Base-by-base conservation (phyloP, 306 rosid genomes). In the Rosa rugosa region DNA sequence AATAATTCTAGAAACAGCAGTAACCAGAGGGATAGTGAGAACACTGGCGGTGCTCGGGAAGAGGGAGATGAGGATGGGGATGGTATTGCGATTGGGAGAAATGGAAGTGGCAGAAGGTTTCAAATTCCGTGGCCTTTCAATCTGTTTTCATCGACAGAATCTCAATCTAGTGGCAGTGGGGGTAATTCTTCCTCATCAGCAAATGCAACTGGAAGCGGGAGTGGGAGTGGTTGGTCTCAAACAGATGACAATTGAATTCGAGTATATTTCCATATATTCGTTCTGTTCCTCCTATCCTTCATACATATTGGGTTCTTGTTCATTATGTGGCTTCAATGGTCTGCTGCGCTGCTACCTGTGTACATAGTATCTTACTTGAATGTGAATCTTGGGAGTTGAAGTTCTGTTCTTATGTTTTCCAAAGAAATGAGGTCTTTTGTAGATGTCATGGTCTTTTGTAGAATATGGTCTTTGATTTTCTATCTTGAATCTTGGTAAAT, bases 81-180 rank as follows among this genome's bases (percentile, higher is more conserved):
- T 31, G 36, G 36, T 31, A 82, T 25, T 20, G 83, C 73, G 34
- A 88, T 82, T 66, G 90, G 78, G 56, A 84, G 94, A 83, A 83
- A 62, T 79, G 80, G 80, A 60, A 71, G 71, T 36, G 91, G 89
- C 78, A 83, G 91, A 81, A 79, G 97, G 81, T 92, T 92, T 79
- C 75, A 91, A 20, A 82, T 90, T 79, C 91, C 88, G n/a, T 92
- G 95, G 97, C 92, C 93, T 65, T 90, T 92, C 77, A 80, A 73
- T 73, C 82, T 90, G 53, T 92, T 92, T 87, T 83, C 94, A 50
- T 77, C 88, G 36, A 89, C 86, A 18, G 86, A 63, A 47, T 84
- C 87, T 46, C 76, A 75, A 23, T 72, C 80, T 10, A 71, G 84
- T 44, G 81, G 76, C 13, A 76, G 84, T n/a, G 83, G 74, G 60